Evolutionary conservation across 805 yeast genomes (phyloP).

Genomic region (Candida ponderosae): DNA sequence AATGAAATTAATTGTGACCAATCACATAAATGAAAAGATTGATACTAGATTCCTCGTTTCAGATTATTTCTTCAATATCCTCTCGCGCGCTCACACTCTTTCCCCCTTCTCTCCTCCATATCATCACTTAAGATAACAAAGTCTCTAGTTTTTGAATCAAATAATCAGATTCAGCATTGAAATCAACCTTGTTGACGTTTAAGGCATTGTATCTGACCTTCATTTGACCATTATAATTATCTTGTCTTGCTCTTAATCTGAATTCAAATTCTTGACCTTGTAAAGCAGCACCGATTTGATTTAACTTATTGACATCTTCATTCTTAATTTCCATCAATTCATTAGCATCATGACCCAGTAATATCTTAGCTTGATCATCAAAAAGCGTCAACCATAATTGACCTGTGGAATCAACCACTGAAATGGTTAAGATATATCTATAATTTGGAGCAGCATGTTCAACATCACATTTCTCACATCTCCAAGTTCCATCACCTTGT

Average conservation of each 20-base stretch:
- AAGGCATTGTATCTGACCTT: conserved; percentile 70
- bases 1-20: no score
- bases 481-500: conserved; percentile 69
- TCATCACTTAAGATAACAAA: conserved; percentile 6
- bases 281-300: conserved; percentile 35
- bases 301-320: conserved; percentile 38
- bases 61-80: no score
- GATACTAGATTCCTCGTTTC: no score
- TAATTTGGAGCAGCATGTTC: conserved; percentile 62
- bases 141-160: conserved; percentile 32
- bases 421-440: conserved; percentile 71
- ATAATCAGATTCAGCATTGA: conserved; percentile 49
- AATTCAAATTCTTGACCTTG: conserved; percentile 67
- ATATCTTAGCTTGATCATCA: conserved; percentile 70
- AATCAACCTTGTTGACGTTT: conserved; percentile 45
- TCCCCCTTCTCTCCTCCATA: no score
- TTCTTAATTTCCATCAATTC: conserved; percentile 39
- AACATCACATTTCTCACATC: conserved; percentile 87
- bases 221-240: conserved; percentile 70
- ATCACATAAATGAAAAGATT: no score
- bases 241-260: conserved; percentile 76
- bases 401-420: conserved; percentile 75
- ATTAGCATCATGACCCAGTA: conserved; percentile 62
- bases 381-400: conserved; percentile 83
- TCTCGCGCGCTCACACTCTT: no score